Conservation (phyloP, 257 asterid genomes). For the Ligustrum vulgare region DNA sequence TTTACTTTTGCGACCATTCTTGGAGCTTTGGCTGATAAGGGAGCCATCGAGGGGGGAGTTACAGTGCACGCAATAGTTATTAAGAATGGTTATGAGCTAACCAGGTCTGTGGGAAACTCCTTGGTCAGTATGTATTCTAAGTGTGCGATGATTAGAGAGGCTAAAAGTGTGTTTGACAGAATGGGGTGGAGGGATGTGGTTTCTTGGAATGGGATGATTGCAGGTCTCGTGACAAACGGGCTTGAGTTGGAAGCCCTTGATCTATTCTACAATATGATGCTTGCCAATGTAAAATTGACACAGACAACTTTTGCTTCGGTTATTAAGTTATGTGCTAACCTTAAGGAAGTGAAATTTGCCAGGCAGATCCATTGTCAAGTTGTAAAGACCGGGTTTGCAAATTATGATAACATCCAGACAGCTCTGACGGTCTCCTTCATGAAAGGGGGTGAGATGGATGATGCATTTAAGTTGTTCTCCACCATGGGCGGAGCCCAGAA, state of each 20-base stretch:
- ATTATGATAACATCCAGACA: slow-evolving; percentile 53
- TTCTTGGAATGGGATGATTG: slow-evolving; percentile 94
- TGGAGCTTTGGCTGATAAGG: slow-evolving; percentile 73
- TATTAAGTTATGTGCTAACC: slow-evolving; percentile 66
- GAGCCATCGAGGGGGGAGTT: slow-evolving; percentile 51
- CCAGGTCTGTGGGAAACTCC: slow-evolving; percentile 64
- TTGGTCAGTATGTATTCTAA: slow-evolving; percentile 78
- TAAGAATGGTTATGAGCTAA: slow-evolving; percentile 59
- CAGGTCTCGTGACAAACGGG: slow-evolving; percentile 70
- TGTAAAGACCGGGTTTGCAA: slow-evolving; percentile 49
- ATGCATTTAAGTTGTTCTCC: slow-evolving; percentile 63
- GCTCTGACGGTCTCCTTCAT: slow-evolving; percentile 77
- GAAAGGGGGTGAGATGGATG: slow-evolving; percentile 66
- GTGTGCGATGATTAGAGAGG: slow-evolving; percentile 71
- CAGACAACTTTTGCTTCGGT: slow-evolving; percentile 51
- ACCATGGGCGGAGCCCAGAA: slow-evolving; percentile 37
- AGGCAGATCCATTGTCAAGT: slow-evolving; percentile 71
- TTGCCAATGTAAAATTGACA: slow-evolving; percentile 57
- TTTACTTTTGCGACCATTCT: slow-evolving; percentile 74
- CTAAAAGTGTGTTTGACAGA: slow-evolving; percentile 51
- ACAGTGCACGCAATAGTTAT: slow-evolving; percentile 66
- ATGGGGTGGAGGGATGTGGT: slow-evolving; percentile 53
- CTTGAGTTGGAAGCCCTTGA: slow-evolving; percentile 65
- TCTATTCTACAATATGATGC: slow-evolving; percentile 61
- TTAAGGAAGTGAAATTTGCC: slow-evolving; percentile 58